Conservation (phyloP, 2,329 filamentous ascomycete species). For the Blumeria graminis region DNA sequence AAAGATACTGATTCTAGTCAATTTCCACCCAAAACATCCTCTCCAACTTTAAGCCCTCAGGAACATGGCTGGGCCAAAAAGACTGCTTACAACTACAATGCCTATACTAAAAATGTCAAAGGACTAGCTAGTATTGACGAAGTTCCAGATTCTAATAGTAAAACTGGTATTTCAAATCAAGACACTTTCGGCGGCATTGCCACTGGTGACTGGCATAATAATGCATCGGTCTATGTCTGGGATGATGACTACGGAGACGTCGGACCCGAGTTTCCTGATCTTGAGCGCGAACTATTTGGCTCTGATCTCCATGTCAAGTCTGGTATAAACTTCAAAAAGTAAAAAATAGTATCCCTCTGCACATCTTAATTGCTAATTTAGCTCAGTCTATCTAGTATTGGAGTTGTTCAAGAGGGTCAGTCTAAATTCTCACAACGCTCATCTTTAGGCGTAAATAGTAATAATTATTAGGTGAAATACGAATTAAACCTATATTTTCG, state of each 20-base stretch:
- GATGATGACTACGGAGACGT: slow-evolving; percentile 68
- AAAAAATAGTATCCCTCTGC: slow-evolving; percentile 14
- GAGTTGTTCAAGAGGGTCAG: slow-evolving; percentile 1
- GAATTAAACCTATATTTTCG: slow-evolving; percentile 24
- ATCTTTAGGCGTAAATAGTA: no score
- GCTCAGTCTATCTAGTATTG: background rate
- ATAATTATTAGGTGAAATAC: slow-evolving; percentile 22
- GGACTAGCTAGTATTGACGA: slow-evolving; percentile 7
- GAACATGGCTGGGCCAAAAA: slow-evolving; percentile 14
- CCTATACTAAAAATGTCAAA: slow-evolving; percentile 12
- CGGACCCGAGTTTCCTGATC: slow-evolving; percentile 40
- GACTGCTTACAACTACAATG: slow-evolving; percentile 12
- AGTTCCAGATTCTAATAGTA: background rate
- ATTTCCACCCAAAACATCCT: background rate
- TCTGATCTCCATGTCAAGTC: slow-evolving; percentile 22
- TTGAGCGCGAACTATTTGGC: slow-evolving; percentile 59
- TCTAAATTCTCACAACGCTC: background rate
- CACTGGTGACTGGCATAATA: slow-evolving; percentile 10
- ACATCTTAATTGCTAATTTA: background rate
- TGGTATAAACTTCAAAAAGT: slow-evolving; percentile 41
- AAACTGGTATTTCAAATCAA: slow-evolving; percentile 1
- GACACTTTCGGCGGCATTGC: slow-evolving; percentile 7
- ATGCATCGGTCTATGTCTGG: slow-evolving; percentile 46
- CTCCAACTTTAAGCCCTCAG: slow-evolving; percentile 8
- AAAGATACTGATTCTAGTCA: background rate